Conservation (phyloP, 169 alveolate species). For the Plasmodium gallinaceum region DNA sequence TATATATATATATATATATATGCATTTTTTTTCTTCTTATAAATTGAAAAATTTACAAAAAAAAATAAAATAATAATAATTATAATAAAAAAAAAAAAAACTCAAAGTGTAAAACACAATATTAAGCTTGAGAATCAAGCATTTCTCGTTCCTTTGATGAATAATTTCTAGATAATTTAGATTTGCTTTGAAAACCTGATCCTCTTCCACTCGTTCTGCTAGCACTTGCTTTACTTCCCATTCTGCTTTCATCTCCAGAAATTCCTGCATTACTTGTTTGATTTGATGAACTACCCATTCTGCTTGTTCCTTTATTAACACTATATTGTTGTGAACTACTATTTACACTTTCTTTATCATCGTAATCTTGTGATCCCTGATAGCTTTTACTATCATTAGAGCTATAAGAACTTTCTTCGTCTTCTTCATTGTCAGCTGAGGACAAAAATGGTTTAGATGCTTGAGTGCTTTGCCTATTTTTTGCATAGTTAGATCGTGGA, state of each 20-base stretch:
- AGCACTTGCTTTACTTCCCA: constrained; percentile 13
- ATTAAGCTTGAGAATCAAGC: constrained; percentile 67
- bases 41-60: constrained; percentile 59
- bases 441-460: constrained; percentile 69
- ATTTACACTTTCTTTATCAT: constrained; percentile 63
- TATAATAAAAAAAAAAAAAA: constrained; percentile 13
- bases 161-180: constrained; percentile 52
- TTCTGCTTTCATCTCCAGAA: constrained; percentile 61
- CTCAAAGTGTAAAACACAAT: background rate
- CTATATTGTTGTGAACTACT: constrained; percentile 69
- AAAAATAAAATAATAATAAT: constrained; percentile 14
- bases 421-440: constrained; percentile 72
- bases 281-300: constrained; percentile 66
- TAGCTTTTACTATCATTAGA: constrained; percentile 75
- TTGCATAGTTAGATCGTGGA: constrained; percentile 40
- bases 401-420: constrained; percentile 74
- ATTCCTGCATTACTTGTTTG: constrained; percentile 51
- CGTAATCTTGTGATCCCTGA: constrained; percentile 75
- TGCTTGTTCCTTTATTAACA: constrained; percentile 55
- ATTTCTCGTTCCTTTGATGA: constrained; percentile 51
- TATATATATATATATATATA: background rate
- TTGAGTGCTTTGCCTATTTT: constrained; percentile 67
- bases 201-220: constrained; percentile 3
- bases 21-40: constrained; percentile 17
- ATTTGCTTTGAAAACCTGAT: constrained; percentile 25